Evolutionary conservation across 2,329 filamentous ascomycete genomes (phyloP), one percentile per base, ranked within the genome.

Genomic region (Xylariomycetidae sp.): DNA sequence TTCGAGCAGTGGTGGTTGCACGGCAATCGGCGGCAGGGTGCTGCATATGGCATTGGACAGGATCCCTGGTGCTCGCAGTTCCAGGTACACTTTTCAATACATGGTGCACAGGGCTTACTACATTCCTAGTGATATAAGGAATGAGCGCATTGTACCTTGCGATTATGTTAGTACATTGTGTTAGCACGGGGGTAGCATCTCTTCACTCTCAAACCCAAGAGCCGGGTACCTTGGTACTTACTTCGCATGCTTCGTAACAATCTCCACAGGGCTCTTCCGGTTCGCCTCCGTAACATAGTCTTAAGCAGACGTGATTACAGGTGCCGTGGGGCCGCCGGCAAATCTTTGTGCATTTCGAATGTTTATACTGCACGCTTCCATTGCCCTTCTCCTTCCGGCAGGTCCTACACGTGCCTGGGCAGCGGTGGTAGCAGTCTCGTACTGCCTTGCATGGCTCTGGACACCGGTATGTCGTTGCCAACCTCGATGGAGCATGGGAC

Each of bases 11-110:
- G 64, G 43, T 66, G 54, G 2, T 70, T 72, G 50, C 82, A 88
- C 2, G 82, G 83, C 0, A 85, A 48, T 58, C 76, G 71, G 42
- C 83, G 64, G 50, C 82, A 88, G 0, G 82, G 81, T 0, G 73
- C 81, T 1, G 78, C 77, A 40, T 82, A 86, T 26, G 59, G 61
- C 55, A 62, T 59, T 7, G 51, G 48, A 39, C 67, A 71, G n/a
- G n/a, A n/a, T 25, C 45, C 58, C 22, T 57, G 49, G 45, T 85
- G 80, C 6, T 64, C 63, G 40, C 79, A 84, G 4, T 46, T 47
- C 19, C 72, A 81, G 0, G 63, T 54, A 42, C 80, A 85, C 15
- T 57, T 54, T 40, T 77, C 71, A 0, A 71, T 70, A 44, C 81
- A 85, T 0, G 79, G 80, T 3, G 61, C 52, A 45, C 81, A 85